Conservation (phyloP, 73 alveolate genomes). For the Tetrahymena thermophila region DNA sequence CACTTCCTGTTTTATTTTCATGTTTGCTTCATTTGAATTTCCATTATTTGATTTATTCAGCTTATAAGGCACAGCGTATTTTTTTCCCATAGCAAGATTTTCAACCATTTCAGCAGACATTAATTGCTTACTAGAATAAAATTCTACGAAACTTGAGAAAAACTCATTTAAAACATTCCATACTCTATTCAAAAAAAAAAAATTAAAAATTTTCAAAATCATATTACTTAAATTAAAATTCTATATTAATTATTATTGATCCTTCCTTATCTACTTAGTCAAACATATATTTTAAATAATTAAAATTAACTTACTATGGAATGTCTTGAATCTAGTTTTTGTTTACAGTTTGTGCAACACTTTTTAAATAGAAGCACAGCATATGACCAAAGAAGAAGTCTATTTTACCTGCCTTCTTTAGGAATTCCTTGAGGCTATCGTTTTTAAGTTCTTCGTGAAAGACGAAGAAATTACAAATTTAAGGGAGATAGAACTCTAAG, state of each 20-base stretch:
- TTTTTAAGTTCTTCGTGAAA: conserved; percentile 39
- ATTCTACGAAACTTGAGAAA: neutral
- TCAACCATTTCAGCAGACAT: neutral
- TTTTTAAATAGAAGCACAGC: conserved; percentile 13
- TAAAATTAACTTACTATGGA: conserved; percentile 3
- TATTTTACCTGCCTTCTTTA: conserved; percentile 12
- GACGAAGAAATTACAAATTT: conserved; percentile 25
- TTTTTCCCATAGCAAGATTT: neutral
- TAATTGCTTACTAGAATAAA: neutral
- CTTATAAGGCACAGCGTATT: conserved; percentile 7
- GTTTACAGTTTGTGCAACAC: conserved; percentile 9
- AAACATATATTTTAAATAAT: too few species aligned
- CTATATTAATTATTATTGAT: too few species aligned
- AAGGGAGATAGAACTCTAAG: conserved; percentile 39
- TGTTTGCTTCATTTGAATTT: neutral
- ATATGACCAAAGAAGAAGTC: conserved; percentile 22
- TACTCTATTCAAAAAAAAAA: neutral
- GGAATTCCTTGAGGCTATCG: conserved; percentile 22
- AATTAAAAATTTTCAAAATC: neutral
- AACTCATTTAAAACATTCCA: neutral
- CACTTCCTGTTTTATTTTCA: neutral
- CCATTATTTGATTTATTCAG: conserved; percentile 8
- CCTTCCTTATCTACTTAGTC: neutral
- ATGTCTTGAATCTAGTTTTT: conserved; percentile 19
- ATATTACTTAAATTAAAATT: neutral